Base-by-base conservation (phyloP, 1,284 basidiomycete genomes). In the Cryptococcus maquisensis region DNA sequence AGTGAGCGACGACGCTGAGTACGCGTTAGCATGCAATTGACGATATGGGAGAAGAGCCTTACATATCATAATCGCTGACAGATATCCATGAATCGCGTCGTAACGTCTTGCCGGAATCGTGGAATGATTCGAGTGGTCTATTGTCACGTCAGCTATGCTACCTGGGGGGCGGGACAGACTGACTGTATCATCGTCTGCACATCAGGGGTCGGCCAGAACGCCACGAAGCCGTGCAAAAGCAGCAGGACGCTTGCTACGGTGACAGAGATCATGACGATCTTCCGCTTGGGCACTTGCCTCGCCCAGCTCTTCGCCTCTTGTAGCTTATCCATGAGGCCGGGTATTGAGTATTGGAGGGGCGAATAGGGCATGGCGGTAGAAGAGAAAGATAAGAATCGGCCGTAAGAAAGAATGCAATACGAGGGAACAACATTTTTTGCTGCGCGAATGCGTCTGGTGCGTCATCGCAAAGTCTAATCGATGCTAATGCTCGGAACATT, bases 1-100 rank as follows among this genome's bases (percentile, higher is more conserved):
- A 70, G 45, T 67, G 65, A 4, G 69, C 63, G 26, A 73, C 42
- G 10, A 71, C 69, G 3, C 66, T 68, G 39, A 4, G 20, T 3
- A 16, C 28, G 39, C 8, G 39, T 40, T 4, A 40, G 39, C 39
- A 8, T 40, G 39, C 8, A 8, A 20, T 4, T 2, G n/a, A 8
- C 8, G 39, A 16, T 40, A 4, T 8, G n/a, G n/a, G 20, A 18
- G 20, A 8, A 12, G 39, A n/a, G 12, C 12, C 39, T 18, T 10
- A 40, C 39, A 40, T 40, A 16, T 40, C 39, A 16, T 40, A 40
- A 16, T 40, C 39, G 39, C 39, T 40, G 16, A 18, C n/a, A n/a
- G 39, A 40, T 40, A 40, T 40, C 39, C 39, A 40, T 8, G 39
- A 40, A 16, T 40, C 39, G 20, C 39, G 39, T 40, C 20, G 16